Percentiles rank a stretch among this genome's conserved stretches.
phyloP scores from a whole-genome alignment of 768 basidiomycete genomes.

The Pleurotus citrinopileatus region DNA sequence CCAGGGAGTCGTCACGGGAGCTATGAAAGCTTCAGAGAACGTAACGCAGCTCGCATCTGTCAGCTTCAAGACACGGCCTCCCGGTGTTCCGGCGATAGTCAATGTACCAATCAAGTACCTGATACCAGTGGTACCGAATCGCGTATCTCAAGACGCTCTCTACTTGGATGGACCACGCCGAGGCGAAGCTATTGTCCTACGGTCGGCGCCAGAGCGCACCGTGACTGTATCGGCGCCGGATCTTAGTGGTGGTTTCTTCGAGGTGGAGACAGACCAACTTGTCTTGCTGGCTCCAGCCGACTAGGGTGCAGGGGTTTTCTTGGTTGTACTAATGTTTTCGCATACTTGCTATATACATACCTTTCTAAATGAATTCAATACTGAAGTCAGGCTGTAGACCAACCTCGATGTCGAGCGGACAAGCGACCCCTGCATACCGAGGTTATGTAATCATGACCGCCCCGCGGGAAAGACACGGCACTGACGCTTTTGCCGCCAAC shows the following conservation, averaged over 20 bases:
- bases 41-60: conserved; percentile 1
- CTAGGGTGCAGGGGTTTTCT: not conserved
- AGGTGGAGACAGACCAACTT: conserved; percentile 1
- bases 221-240: not conserved
- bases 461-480: too few relatives aligned
- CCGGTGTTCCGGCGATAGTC: not conserved
- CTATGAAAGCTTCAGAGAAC: not conserved
- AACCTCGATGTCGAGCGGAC: not conserved
- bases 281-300: not conserved
- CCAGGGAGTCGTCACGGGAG: not conserved
- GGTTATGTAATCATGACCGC: too few relatives aligned
- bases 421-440: too few relatives aligned
- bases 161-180: not conserved
- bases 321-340: too few relatives aligned
- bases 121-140: not conserved
- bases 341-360: too few relatives aligned
- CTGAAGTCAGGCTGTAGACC: too few relatives aligned
- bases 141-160: not conserved
- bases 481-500: too few relatives aligned
- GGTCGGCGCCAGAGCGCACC: not conserved
- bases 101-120: conserved; percentile 7
- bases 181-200: not conserved
- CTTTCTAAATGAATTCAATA: too few relatives aligned
- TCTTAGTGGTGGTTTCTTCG: conserved; percentile 6
- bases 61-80: not conserved